Conservation (phyloP, 345 rosid genomes). For the Citrus inodora region DNA sequence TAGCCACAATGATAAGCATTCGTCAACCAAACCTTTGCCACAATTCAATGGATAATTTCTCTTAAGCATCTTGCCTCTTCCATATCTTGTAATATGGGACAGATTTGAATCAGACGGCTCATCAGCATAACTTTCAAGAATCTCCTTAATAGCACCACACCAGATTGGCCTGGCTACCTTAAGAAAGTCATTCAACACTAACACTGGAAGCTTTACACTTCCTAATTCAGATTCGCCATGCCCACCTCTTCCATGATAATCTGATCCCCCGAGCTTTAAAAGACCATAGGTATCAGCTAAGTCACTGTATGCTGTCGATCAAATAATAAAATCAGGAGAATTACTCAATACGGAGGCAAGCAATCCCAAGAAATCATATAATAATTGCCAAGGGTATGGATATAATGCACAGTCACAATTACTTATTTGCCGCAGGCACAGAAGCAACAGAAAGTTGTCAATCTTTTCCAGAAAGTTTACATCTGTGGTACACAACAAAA, state of each 20-base stretch:
- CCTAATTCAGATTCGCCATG: conserved; percentile 78
- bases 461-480: not conserved
- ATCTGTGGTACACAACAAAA: not conserved
- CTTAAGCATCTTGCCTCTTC: conserved; percentile 39
- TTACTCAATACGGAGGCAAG: not conserved
- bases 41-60: conserved; percentile 35
- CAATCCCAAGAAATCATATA: not conserved
- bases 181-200: conserved; percentile 61
- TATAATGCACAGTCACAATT: not conserved
- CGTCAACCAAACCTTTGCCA: conserved; percentile 57
- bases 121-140: conserved; percentile 43
- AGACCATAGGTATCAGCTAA: conserved; percentile 74
- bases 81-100: conserved; percentile 55
- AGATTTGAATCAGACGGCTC: conserved; percentile 69
- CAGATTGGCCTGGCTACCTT: conserved; percentile 77
- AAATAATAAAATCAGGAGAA: conserved; percentile 4
- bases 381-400: not conserved
- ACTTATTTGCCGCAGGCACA: not conserved
- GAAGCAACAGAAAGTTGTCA: not conserved
- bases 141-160: conserved; percentile 62
- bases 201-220: conserved; percentile 72
- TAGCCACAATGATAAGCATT: conserved; percentile 62
- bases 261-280: conserved; percentile 92
- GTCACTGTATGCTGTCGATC: conserved; percentile 60
- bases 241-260: conserved; percentile 87